Evolutionary conservation across 768 basidiomycete species (phyloP), one percentile per base, ranked within the genome.

Genomic region (Leucosporidium creatinivorum): DNA sequence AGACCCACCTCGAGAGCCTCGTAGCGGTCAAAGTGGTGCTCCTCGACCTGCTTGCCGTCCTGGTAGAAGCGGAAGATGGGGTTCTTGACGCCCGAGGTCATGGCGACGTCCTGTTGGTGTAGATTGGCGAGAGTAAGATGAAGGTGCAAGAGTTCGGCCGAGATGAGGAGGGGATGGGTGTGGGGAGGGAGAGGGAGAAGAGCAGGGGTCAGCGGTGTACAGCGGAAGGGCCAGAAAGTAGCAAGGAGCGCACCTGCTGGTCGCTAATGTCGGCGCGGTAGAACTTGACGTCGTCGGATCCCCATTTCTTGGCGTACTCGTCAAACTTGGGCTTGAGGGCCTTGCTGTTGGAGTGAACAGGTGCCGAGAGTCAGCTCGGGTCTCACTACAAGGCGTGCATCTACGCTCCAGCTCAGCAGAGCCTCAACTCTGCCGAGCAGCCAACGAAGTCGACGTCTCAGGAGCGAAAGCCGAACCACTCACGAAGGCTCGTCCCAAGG

Each of bases 401-500:
- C 8, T 30, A 44, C 2, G 33, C 33, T 36, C 33, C 33, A 36
- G 6, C 33, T 36, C 33, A 5, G 17, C 25, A 28, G 33, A 36
- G 33, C 33, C 12, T 36, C 33, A 36, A 12, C 12, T 36, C 33
- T 12, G 33, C 39, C 39, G 15, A 15, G 31, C 30, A 7, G 13
- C 39, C 8, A 44, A 13, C 39, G 39, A 44, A 44, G 39, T 44
- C 39, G 39, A 17, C 6, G 39, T 4, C 39, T 10, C 8, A 15
- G 3, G 39, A 44, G 39, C 39, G 39, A 10, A 12, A 15, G 39
- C 39, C 39, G 31, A 21, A 39, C n/a, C n/a, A 47, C 68, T 48
- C 56, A 69, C 68, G 51, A 69, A 1, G 61, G 58, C 49, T 69
- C 65, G 33, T 69, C 69, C 69, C 69, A 69, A n/a, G 69, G 69